These are phyloP conservation scores for Melampsora larici-populina DNA, from an alignment of 1,284 basidiomycete genomes.

Conservation along the genomic window DNA sequence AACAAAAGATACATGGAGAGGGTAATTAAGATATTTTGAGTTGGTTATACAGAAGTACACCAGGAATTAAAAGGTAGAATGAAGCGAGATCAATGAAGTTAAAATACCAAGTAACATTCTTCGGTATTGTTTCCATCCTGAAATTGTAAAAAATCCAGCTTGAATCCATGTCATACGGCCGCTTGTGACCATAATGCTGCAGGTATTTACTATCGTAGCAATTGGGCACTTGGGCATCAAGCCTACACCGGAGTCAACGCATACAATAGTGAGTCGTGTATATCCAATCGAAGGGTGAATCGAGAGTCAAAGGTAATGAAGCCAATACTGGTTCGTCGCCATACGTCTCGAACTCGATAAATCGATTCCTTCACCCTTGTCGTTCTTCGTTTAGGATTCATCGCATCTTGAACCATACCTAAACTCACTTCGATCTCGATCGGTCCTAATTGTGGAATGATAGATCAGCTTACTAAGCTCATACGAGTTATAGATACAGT, in stretches of 20 bases:
- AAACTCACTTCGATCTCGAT: conserved; percentile 21
- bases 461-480: not conserved
- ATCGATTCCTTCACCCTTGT: not conserved
- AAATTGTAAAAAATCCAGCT: too few species aligned
- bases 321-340: conserved; percentile 18
- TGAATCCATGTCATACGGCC: too few species aligned
- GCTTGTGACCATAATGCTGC: too few species aligned
- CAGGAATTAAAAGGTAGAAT: too few species aligned
- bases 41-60: too few species aligned
- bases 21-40: too few species aligned
- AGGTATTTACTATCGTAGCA: too few species aligned
- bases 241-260: not conserved
- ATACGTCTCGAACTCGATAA: conserved; percentile 28
- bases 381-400: not conserved
- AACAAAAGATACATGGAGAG: too few species aligned
- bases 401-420: conserved; percentile 8
- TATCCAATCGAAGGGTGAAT: not conserved
- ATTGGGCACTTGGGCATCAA: too few species aligned
- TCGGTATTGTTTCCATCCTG: too few species aligned
- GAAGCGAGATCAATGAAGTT: too few species aligned
- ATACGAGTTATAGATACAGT: not conserved
- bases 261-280: not conserved
- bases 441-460: conserved; percentile 15
- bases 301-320: conserved; percentile 9
- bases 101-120: too few species aligned